Base-by-base conservation (phyloP, 1,284 basidiomycete genomes). In the Austropuccinia psidii region DNA sequence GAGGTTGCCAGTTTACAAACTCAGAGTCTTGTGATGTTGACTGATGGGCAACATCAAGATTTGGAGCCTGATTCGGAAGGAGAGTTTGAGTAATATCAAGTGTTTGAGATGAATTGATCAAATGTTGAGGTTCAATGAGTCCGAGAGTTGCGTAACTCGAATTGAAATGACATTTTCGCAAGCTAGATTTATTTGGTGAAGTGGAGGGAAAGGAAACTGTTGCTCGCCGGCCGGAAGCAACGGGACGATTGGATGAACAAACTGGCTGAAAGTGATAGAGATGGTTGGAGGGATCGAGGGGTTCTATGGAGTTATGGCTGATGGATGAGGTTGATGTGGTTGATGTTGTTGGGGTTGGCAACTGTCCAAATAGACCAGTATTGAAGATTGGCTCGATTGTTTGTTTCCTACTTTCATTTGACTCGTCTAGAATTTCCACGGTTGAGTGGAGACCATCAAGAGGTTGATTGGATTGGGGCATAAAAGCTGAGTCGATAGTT, bases 21-120 rank as follows among this genome's bases (percentile, higher is more conserved):
- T 21, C 11, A n/a, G 19, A 17, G 21, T 57, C 35, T 52, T 49
- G 68, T 11, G 45, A 6, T 11, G 45, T 31, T 5, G 37, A 37
- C 4, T 31, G 27, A 15, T 49, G n/a, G 24, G 4, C 6, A 1
- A 33, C 9, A 57, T 41, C 37, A 21, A 11, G 31, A 33, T 15
- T 45, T 27, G 57, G 17, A 27, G 57, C 68, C 68, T 57, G 61
- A 17, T 43, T 37, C 21, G 57, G 45, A 21, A 61, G 21, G 35
- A 47, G 41, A 50, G n/a, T 35, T 47, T 72, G 37, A 17, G 68
- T 45, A 72, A 31, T 57, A 37, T 72, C 41, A 24, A 47, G 68
- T 7, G 45, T 61, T 4, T 8, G 41, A 60, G 68, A 57, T 27
- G 68, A 8, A 4, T 49, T 33, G 35, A 4, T 33, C 15, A 21